Base-by-base conservation (phyloP, 331 rosid species). In the Malus hybrid region DNA sequence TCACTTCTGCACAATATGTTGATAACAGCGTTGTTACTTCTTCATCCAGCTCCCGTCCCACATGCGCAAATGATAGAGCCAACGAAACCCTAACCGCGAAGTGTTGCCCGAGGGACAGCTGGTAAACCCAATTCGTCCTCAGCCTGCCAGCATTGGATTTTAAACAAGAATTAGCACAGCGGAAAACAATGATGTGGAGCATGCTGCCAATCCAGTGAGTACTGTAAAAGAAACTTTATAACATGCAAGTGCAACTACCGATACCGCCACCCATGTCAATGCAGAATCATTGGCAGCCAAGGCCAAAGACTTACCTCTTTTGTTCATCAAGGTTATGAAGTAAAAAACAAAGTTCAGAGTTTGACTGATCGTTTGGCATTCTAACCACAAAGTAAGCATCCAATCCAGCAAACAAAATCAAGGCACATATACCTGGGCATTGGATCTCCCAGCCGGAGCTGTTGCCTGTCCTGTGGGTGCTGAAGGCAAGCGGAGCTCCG, bases 61-160 rank as follows among this genome's bases (percentile, higher is more conserved):
- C 77, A 64, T 48, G 75, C 46, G 48, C 74, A 70, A 55, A 48
- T 1, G 57, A 33, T 54, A 56, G 56, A 64, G 67, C 29, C 27
- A 52, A 36, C 18, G 36, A 55, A 66, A 78, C 78, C 46, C 78
- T 84, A 95, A 77, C 83, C 97, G 6, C 99, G 97, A 54, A 95
- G 24, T 3, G 97, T 79, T 73, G 99, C 91, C 75, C 90, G 92
- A 6, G 99, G 99, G n/a, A 87, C 99, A 44, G 97, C 77, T 24
- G 99, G 99, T 78, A 95, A 90, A 55, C 97, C 99, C 73, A 92
- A 69, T 84, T 95, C 99, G 7, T 92, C 97, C 65, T 90, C 93
- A 61, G 78, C 80, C 99, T 95, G 96, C 80, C 76, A 81, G 39
- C 36, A 76, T 46, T 76, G 65, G 70, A 54, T 63, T 67, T 55